Evolutionary conservation across 2,329 filamentous ascomycete genomes (phyloP), one percentile per base, ranked within the genome.

Genomic region (Penicillium italicum): DNA sequence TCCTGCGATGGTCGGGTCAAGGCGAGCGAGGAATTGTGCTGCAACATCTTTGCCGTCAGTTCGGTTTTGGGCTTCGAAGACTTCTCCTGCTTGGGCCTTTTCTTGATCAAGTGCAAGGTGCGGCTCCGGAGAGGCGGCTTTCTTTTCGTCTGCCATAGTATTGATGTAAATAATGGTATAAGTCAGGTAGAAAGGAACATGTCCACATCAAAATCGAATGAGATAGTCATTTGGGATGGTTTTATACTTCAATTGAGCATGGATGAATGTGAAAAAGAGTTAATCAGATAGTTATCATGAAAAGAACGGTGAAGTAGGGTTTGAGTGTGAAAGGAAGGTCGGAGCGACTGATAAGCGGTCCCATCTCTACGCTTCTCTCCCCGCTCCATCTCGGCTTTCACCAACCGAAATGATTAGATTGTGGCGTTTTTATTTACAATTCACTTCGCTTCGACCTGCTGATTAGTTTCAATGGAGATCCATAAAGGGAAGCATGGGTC

Each of bases 21-120:
- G 45, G 4, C 49, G 56, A 24, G 61, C 56, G n/a, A 71, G 63
- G 33, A 69, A 70, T 24, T 58, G 56, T n/a, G 66, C 68, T 20
- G 67, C 67, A 26, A 68, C 63, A 61, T 70, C 68, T 38, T 59
- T 55, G 31, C 59, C 58, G 24, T 49, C 26, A 10, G 41, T 41
- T 28, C 53, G 18, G 6, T 36, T 24, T 28, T 41, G 46, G 2
- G 49, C 52, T 12, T 55, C 50, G 22, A 60, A 42, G 16, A 60
- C 43, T 6, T 60, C 57, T 16, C 59, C 61, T 49, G 34, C 30
- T 31, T 55, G 46, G 16, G 31, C n/a, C 12, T 54, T 59, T 24
- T 55, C 42, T 5, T 55, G 47, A 1, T 55, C 42, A 20, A 37
- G 37, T 3, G 47, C 26, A 16, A 37, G 12, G n/a, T 51, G 47